Evolutionary conservation across 2,329 filamentous ascomycete genomes (phyloP).

Genomic region (Phaeosphaeria sp.): DNA sequence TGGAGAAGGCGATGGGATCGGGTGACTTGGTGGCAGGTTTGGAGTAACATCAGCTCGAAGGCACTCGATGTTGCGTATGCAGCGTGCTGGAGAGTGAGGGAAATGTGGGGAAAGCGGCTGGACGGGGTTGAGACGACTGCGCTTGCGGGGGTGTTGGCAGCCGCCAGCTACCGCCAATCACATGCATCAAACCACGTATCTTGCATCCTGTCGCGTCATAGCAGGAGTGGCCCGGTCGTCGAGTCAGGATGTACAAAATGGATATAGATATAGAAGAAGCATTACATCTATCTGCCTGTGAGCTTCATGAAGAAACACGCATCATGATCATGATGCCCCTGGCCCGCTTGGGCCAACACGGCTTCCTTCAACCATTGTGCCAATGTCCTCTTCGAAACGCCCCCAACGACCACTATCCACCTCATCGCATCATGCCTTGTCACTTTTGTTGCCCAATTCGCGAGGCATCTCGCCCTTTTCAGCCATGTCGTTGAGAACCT

Average conservation of each 20-base stretch:
- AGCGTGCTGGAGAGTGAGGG: background rate
- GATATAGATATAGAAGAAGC: no score
- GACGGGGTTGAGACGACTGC: slow-evolving; percentile 3
- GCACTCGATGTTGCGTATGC: background rate
- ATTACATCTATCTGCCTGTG: background rate
- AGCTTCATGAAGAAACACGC: background rate
- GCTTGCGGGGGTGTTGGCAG: slow-evolving; percentile 3
- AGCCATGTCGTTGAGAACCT: slow-evolving; percentile 59
- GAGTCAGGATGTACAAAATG: no score
- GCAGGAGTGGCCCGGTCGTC: no score
- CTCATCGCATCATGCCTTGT: slow-evolving; percentile 27
- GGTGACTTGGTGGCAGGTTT: slow-evolving; percentile 7
- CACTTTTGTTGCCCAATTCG: slow-evolving; percentile 40
- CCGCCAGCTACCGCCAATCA: slow-evolving; percentile 11
- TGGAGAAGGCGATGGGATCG: slow-evolving; percentile 15
- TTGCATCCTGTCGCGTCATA: background rate
- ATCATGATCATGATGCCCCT: background rate
- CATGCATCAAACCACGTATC: background rate
- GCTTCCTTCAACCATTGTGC: background rate
- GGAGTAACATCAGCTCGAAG: slow-evolving; percentile 5
- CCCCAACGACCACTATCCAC: background rate
- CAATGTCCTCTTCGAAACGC: background rate
- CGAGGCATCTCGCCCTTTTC: slow-evolving; percentile 51
- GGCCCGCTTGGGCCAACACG: background rate
- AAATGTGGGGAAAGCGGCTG: slow-evolving; percentile 5